A percentile compares a stretch with the other conserved stretches of the same genome.
Conservation (phyloP, 805 yeast species). For the Dipodascus albidus region DNA sequence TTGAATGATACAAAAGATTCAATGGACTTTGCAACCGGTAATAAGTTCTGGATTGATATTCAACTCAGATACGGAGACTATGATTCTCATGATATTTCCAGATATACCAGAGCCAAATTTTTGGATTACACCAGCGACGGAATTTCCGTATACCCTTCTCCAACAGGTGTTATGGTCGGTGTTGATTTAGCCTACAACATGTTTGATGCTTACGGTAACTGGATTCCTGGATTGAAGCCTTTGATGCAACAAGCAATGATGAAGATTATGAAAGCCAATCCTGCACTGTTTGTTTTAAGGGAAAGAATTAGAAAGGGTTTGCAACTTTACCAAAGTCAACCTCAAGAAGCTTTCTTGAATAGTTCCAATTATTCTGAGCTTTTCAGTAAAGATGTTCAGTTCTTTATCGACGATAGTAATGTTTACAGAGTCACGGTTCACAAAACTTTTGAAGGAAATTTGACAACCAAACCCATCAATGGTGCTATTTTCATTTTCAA, state of each 20-base stretch:
- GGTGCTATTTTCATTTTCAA: slow-evolving; percentile 87
- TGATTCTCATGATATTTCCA: slow-evolving; percentile 92
- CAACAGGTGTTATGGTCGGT: slow-evolving; percentile 85
- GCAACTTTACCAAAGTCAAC: slow-evolving; percentile 86
- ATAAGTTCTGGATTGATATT: slow-evolving; percentile 87
- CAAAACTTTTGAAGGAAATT: slow-evolving; percentile 83
- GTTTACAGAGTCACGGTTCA: slow-evolving; percentile 90
- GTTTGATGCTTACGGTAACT: slow-evolving; percentile 93
- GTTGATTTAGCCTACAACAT: slow-evolving; percentile 91
- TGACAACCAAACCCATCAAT: slow-evolving; percentile 84
- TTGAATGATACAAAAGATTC: slow-evolving; percentile 60
- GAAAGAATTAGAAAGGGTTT: slow-evolving; percentile 91
- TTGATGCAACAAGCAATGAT: slow-evolving; percentile 84
- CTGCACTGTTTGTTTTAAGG: slow-evolving; percentile 80
- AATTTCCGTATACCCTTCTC: slow-evolving; percentile 77
- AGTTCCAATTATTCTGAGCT: slow-evolving; percentile 85
- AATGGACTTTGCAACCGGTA: slow-evolving; percentile 42
- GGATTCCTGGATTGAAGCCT: slow-evolving; percentile 94
- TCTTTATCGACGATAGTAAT: slow-evolving; percentile 87
- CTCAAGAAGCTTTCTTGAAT: slow-evolving; percentile 82
- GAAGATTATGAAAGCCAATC: slow-evolving; percentile 89
- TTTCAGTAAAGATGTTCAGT: slow-evolving; percentile 70
- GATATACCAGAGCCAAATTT: slow-evolving; percentile 87
- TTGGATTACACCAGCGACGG: slow-evolving; percentile 87
- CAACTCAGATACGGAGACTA: slow-evolving; percentile 94